These are phyloP conservation scores for Termitomyces eurrhizus DNA, from an alignment of 768 basidiomycete species.

Conservation along the genomic window DNA sequence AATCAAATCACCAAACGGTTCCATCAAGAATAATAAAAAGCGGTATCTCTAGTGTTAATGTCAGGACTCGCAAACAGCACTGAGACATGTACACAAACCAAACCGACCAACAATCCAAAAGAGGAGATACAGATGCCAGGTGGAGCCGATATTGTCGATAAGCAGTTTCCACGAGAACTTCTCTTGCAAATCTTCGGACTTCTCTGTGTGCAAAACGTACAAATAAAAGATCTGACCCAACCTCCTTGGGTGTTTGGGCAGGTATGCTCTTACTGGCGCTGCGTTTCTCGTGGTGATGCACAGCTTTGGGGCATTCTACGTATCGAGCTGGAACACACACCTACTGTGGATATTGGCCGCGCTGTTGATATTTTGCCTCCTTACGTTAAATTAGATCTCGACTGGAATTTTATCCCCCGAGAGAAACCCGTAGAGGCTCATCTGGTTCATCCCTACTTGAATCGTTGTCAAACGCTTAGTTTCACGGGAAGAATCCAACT, in stretches of 20 bases:
- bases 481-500: neutral
- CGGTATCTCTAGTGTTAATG: no score
- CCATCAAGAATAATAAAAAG: no score
- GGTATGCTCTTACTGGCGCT: no score
- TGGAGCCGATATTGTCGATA: no score
- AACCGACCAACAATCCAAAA: no score
- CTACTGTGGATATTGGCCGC: neutral
- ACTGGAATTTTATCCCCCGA: neutral
- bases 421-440: neutral
- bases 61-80: no score
- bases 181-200: slow-evolving; percentile 9
- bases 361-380: neutral
- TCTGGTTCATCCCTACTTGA: neutral
- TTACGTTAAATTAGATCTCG: neutral
- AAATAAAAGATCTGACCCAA: neutral
- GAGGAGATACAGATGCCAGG: no score
- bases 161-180: neutral
- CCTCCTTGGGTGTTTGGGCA: neutral
- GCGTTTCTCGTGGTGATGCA: neutral
- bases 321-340: neutral
- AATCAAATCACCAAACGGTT: no score
- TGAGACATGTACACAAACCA: no score
- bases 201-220: neutral
- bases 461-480: neutral
- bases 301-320: neutral